Conservation (phyloP, 306 rosid species). For the Sesbania bispinosa region DNA sequence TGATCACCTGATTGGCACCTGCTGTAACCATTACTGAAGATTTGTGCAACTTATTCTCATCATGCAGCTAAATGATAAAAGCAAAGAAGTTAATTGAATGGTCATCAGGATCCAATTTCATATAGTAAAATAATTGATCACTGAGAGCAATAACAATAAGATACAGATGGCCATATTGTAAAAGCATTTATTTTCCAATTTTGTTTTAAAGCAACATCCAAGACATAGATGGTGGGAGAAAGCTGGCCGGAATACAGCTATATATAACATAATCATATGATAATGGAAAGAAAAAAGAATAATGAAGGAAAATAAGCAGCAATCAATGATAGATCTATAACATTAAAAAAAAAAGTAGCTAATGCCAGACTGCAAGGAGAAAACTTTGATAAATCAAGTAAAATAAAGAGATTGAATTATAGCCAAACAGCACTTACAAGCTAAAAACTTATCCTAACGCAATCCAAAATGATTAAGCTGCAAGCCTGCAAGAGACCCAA, state of each 20-base stretch:
- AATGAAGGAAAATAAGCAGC: not conserved
- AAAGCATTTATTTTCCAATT: not conserved
- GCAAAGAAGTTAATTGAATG: not conserved
- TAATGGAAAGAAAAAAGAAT: not conserved
- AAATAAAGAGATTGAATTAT: not conserved
- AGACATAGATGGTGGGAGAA: not conserved
- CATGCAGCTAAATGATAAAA: slow-evolving; percentile 54
- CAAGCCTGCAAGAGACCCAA: not conserved
- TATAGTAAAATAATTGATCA: not conserved
- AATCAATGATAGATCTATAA: not conserved
- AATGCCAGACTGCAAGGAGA: not conserved
- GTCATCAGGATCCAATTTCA: not conserved
- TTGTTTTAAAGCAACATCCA: not conserved
- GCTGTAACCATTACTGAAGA: slow-evolving; percentile 98
- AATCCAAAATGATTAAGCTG: not conserved
- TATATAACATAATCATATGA: not conserved
- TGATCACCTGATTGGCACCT: slow-evolving; percentile 97
- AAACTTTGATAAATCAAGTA: not conserved
- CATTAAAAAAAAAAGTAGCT: not conserved
- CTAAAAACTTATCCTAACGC: not conserved
- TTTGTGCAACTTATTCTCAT: slow-evolving; percentile 73
- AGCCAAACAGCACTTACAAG: not conserved
- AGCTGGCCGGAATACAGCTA: not conserved
- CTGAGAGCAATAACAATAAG: not conserved
- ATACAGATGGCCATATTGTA: not conserved